Percentiles rank a stretch among this genome's conserved stretches.
phyloP scores from a whole-genome alignment of 139 green algal genomes.

The Tetraselmis striata region DNA sequence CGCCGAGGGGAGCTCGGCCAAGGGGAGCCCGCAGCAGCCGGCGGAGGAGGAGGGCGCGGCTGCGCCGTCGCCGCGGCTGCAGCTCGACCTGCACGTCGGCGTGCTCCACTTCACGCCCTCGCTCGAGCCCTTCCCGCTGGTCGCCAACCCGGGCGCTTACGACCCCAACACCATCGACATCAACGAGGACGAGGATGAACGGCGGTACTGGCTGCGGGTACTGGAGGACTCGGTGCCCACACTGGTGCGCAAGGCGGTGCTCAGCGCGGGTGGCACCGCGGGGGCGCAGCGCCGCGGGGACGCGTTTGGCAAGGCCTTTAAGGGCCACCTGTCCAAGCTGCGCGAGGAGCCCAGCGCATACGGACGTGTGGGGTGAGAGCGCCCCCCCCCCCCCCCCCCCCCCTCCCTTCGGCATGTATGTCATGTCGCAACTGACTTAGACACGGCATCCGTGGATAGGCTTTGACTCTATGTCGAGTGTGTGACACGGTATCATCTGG shows the following conservation, averaged over 20 bases:
- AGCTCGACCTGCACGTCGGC: constrained; percentile 69
- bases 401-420: no score
- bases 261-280: constrained; percentile 18
- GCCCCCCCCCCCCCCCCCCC: no score
- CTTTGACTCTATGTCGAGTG: no score
- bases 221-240: constrained; percentile 66
- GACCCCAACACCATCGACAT: constrained; percentile 89
- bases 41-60: constrained; percentile 5
- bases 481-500: no score
- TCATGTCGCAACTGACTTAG: no score
- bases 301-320: constrained; percentile 72
- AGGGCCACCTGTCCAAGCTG: constrained; percentile 70
- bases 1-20: constrained; percentile 25
- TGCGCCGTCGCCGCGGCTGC: constrained; percentile 27
- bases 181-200: constrained; percentile 59
- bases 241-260: constrained; percentile 74
- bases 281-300: constrained; percentile 57
- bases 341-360: constrained; percentile 42
- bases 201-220: constrained; percentile 81
- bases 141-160: constrained; percentile 73
- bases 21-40: not conserved
- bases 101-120: constrained; percentile 89
- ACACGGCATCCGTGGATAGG: no score
- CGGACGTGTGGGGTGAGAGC: constrained; percentile 19
- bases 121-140: constrained; percentile 81